Evolutionary conservation across 208 protist genomes (phyloP).

Genomic region (Acanthamoeba triangularis): DNA sequence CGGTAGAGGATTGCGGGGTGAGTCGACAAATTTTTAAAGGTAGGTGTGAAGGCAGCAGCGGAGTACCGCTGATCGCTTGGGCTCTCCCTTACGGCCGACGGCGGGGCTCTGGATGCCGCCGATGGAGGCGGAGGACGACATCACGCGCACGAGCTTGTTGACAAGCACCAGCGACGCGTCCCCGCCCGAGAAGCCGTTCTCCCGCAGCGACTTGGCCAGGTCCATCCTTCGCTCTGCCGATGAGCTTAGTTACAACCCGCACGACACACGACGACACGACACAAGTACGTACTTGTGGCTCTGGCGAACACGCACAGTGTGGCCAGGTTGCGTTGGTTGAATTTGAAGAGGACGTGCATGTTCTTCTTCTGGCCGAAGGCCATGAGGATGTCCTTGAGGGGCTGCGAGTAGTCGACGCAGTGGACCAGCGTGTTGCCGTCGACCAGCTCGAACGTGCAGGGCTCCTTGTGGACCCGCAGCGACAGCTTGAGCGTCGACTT

Average conservation of each 20-base stretch:
- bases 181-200: conserved; percentile 43
- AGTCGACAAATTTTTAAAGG: neutral
- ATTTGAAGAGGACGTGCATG: conserved; percentile 13
- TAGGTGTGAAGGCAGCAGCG: neutral
- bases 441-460: conserved; percentile 37
- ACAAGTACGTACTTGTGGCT: conserved; percentile 26
- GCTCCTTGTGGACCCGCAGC: conserved; percentile 40
- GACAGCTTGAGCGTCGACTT: conserved; percentile 22
- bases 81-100: conserved; percentile 13
- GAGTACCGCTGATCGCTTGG: neutral
- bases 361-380: conserved; percentile 5
- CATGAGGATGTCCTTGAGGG: neutral
- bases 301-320: neutral
- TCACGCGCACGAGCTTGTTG: conserved; percentile 29
- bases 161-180: conserved; percentile 44
- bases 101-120: conserved; percentile 42
- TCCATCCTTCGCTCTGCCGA: conserved; percentile 21
- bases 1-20: too few species aligned
- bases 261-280: neutral
- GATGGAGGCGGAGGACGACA: neutral
- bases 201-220: conserved; percentile 16
- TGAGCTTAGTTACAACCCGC: neutral
- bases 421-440: conserved; percentile 19
- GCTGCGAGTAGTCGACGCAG: conserved; percentile 41
- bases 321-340: neutral